These are phyloP conservation scores for Beauveria pseudobassiana DNA, from an alignment of 2,329 filamentous ascomycete genomes.

Conservation along the genomic window DNA sequence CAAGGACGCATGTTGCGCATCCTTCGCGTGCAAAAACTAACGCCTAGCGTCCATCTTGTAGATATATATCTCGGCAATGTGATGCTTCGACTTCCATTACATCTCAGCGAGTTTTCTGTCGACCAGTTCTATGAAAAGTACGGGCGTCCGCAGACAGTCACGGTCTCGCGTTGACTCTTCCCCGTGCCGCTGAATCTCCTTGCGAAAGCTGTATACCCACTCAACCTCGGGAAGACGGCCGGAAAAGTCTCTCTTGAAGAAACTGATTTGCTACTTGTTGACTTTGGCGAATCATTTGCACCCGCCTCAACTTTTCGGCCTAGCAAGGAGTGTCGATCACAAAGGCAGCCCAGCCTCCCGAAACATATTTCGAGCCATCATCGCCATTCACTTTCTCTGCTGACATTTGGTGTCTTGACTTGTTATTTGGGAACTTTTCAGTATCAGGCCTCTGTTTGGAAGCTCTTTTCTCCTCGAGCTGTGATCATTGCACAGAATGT, in stretches of 20 bases:
- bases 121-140: conserved; percentile 24
- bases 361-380: conserved; percentile 7
- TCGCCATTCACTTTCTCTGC: conserved; percentile 9
- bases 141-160: conserved; percentile 21
- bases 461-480: conserved; percentile 14
- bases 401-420: conserved; percentile 18
- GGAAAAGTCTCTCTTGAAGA: conserved; percentile 22
- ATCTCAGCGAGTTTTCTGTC: conserved; percentile 21
- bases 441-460: conserved; percentile 18
- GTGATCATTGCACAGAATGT: conserved; percentile 18
- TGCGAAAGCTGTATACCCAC: conserved; percentile 16
- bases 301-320: conserved; percentile 17
- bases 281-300: conserved; percentile 28
- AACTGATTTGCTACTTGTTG: conserved; percentile 21
- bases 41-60: conserved; percentile 11
- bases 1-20: conserved; percentile 21
- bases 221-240: conserved; percentile 21
- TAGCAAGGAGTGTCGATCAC: conserved; percentile 17
- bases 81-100: conserved; percentile 10
- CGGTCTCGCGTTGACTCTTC: conserved; percentile 18
- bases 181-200: conserved; percentile 21
- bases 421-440: conserved; percentile 19
- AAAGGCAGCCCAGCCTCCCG: conserved; percentile 12
- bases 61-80: conserved; percentile 22
- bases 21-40: conserved; percentile 8